Conservation (phyloP, 2,329 filamentous ascomycete genomes). For the Nothophoma quercina region DNA sequence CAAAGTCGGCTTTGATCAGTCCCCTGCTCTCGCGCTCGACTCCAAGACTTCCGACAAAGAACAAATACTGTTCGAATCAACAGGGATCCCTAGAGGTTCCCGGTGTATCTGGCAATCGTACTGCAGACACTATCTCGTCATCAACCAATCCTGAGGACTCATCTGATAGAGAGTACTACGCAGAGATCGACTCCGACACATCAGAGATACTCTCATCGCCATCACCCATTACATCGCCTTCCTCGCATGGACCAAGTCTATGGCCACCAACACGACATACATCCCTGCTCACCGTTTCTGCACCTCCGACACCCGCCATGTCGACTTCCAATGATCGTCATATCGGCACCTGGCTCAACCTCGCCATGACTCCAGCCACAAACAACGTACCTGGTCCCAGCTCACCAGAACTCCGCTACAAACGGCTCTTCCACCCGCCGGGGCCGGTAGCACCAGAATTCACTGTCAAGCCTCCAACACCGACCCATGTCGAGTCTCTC, state of each 20-base stretch:
- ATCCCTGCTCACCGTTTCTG: constrained; percentile 33
- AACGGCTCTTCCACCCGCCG: constrained; percentile 51
- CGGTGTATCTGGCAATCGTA: neutral
- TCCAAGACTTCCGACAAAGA: constrained; percentile 17
- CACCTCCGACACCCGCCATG: constrained; percentile 36
- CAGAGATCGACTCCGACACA: constrained; percentile 42
- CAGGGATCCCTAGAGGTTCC: constrained; percentile 8
- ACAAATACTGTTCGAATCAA: neutral
- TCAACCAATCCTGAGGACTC: constrained; percentile 39
- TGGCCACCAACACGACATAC: constrained; percentile 40
- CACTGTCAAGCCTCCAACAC: constrained; percentile 7
- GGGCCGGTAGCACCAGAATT: constrained; percentile 26
- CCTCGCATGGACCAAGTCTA: constrained; percentile 24
- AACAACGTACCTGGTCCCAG: constrained; percentile 34
- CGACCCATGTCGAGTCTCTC: constrained; percentile 17
- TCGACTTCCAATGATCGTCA: constrained; percentile 26
- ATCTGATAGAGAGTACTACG: constrained; percentile 44
- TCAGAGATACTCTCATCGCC: constrained; percentile 44
- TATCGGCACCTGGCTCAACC: constrained; percentile 29
- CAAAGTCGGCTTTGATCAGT: constrained; percentile 26
- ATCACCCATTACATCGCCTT: constrained; percentile 39
- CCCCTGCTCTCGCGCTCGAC: constrained; percentile 25
- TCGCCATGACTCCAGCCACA: constrained; percentile 35
- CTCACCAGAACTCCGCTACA: constrained; percentile 52
- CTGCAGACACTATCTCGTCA: constrained; percentile 36